These are phyloP conservation scores for Psilocybe mexicana DNA, from an alignment of 1,284 basidiomycete genomes.

Conservation along the genomic window DNA sequence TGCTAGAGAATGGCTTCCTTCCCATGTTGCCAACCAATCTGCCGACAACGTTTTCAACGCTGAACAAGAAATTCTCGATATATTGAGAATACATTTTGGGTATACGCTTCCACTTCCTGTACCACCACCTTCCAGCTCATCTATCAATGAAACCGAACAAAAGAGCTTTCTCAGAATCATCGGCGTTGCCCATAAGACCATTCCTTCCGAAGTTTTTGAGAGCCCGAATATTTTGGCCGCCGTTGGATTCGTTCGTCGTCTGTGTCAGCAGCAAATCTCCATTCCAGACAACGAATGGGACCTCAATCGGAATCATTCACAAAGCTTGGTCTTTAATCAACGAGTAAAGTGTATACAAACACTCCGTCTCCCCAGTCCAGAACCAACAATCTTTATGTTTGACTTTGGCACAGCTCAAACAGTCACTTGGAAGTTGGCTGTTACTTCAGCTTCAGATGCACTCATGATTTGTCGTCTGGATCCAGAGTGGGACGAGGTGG, in stretches of 20 bases:
- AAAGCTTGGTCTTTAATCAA: neutral
- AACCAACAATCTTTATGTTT: neutral
- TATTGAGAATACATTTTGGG: neutral
- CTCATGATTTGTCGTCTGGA: neutral
- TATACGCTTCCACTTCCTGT: neutral
- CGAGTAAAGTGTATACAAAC: neutral
- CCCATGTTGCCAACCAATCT: neutral
- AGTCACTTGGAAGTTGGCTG: neutral
- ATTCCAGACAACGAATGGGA: neutral
- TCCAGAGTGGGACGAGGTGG: neutral
- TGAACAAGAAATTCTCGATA: neutral
- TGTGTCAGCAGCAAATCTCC: neutral
- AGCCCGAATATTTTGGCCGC: neutral
- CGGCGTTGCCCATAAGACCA: neutral
- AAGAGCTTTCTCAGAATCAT: constrained; percentile 1
- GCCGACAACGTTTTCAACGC: neutral
- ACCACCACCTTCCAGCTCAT: neutral
- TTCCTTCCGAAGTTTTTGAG: neutral
- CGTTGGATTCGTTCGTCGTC: neutral
- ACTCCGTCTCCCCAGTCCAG: neutral
- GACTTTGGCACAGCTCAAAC: neutral
- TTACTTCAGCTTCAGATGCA: neutral
- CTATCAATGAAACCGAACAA: neutral
- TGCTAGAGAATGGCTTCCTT: too few species aligned
- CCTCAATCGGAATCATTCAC: neutral